phyloP scores from a whole-genome alignment of 2,329 filamentous ascomycete genomes.

The Xylariomycetidae sp. region DNA sequence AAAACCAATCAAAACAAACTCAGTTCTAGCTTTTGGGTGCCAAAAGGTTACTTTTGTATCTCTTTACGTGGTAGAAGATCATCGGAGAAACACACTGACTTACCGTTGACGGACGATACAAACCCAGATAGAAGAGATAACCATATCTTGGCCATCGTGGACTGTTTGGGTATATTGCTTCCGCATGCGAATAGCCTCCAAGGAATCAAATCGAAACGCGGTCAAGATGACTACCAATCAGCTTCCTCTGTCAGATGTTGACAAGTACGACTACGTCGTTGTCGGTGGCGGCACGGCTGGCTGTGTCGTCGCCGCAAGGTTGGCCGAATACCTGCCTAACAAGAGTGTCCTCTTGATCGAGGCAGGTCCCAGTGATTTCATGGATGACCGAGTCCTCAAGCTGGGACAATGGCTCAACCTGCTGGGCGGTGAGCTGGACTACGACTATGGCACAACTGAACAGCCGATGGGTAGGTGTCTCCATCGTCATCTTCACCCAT shows the following conservation, averaged over 20 bases:
- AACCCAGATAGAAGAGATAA: no score
- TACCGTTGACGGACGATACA: no score
- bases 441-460: conserved; percentile 84
- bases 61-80: no score
- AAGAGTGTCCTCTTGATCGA: conserved; percentile 81
- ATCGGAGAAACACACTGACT: no score
- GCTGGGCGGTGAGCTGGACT: conserved; percentile 83
- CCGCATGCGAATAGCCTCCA: no score
- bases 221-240: conserved; percentile 55
- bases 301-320: conserved; percentile 75
- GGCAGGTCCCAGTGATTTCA: conserved; percentile 83
- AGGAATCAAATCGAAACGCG: no score
- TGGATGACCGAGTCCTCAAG: conserved; percentile 80
- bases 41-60: no score
- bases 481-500: conserved; percentile 2
- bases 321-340: conserved; percentile 78
- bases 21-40: no score
- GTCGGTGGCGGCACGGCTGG: conserved; percentile 83
- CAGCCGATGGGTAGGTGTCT: conserved; percentile 65
- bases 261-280: conserved; percentile 78
- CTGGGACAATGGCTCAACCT: conserved; percentile 83
- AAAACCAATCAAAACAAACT: no score
- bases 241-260: conserved; percentile 58
- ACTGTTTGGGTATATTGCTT: no score
- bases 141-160: no score